phyloP scores from a whole-genome alignment of 148 eudicot species.

The Camellia japonica region DNA sequence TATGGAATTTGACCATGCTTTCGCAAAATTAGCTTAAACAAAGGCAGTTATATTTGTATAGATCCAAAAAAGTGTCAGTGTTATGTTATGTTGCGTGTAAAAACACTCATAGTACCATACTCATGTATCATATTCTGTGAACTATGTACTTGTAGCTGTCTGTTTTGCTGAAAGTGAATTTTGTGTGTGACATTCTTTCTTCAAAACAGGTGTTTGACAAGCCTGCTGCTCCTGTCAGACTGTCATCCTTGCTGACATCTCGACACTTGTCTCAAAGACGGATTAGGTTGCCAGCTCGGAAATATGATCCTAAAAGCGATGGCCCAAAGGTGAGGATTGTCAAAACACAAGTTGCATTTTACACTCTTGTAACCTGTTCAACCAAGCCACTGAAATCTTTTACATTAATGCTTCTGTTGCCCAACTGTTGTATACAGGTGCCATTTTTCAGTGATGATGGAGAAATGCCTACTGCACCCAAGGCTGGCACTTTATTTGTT shows the following conservation, averaged over 20 bases:
- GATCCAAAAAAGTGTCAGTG: not conserved
- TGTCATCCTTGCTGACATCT: slow-evolving; percentile 35
- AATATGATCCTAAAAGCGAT: slow-evolving; percentile 41
- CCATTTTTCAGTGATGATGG: slow-evolving; percentile 44
- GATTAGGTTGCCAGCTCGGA: slow-evolving; percentile 36
- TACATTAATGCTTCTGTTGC: not conserved
- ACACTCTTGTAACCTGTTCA: not conserved
- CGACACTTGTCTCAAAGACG: slow-evolving; percentile 37
- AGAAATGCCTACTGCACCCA: slow-evolving; percentile 21
- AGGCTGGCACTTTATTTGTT: slow-evolving; percentile 20
- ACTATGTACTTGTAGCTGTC: not conserved
- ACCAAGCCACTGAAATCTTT: not conserved
- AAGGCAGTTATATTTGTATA: not conserved
- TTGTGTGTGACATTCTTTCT: not conserved
- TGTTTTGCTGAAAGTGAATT: not conserved
- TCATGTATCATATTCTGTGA: not conserved
- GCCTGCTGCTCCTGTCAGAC: slow-evolving; percentile 38
- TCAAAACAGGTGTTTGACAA: slow-evolving; percentile 47
- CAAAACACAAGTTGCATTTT: too few relatives aligned
- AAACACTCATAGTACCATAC: not conserved
- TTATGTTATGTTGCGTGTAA: not conserved
- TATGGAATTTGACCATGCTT: slow-evolving; percentile 8
- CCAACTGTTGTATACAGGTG: slow-evolving; percentile 32
- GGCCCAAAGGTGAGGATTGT: slow-evolving; percentile 51
- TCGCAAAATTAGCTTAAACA: not conserved